phyloP scores from a whole-genome alignment of 2,329 filamentous ascomycete species.

The Lecanicillium sp. region DNA sequence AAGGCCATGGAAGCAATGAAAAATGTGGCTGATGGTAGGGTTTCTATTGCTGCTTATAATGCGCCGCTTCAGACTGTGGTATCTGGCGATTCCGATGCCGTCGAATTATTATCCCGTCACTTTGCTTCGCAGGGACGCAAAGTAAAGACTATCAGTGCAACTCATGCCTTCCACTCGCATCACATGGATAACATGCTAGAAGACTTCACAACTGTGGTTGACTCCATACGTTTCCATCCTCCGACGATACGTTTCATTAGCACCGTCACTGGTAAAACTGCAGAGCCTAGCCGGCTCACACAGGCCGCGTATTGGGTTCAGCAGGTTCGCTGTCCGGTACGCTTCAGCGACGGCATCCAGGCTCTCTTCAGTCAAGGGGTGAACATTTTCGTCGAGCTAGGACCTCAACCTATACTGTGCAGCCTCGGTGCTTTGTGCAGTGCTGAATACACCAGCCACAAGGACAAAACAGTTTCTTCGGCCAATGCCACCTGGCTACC shows the following conservation, averaged over 20 bases:
- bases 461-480: too few relatives aligned
- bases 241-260: constrained; percentile 53
- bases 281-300: constrained; percentile 38
- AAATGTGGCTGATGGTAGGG: constrained; percentile 18
- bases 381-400: constrained; percentile 21
- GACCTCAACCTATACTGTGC: constrained; percentile 18
- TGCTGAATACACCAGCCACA: constrained; percentile 9
- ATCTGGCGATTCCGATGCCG: constrained; percentile 30
- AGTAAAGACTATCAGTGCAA: constrained; percentile 35
- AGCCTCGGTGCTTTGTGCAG: constrained; percentile 20
- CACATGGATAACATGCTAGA: constrained; percentile 45
- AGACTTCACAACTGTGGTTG: constrained; percentile 42
- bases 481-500: constrained; percentile 16
- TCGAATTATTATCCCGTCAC: constrained; percentile 33
- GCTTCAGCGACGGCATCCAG: constrained; percentile 38
- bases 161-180: constrained; percentile 43
- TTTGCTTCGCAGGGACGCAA: constrained; percentile 28
- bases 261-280: constrained; percentile 48
- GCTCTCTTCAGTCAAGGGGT: constrained; percentile 14
- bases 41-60: constrained; percentile 62
- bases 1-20: constrained; percentile 27
- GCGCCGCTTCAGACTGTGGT: constrained; percentile 66
- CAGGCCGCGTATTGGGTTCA: constrained; percentile 50
- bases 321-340: constrained; percentile 54
- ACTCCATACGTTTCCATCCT: constrained; percentile 26